Evolutionary conservation across 179 eudicot species (phyloP), one percentile per base, ranked within the genome.

Genomic region (Drosera spatulata): DNA sequence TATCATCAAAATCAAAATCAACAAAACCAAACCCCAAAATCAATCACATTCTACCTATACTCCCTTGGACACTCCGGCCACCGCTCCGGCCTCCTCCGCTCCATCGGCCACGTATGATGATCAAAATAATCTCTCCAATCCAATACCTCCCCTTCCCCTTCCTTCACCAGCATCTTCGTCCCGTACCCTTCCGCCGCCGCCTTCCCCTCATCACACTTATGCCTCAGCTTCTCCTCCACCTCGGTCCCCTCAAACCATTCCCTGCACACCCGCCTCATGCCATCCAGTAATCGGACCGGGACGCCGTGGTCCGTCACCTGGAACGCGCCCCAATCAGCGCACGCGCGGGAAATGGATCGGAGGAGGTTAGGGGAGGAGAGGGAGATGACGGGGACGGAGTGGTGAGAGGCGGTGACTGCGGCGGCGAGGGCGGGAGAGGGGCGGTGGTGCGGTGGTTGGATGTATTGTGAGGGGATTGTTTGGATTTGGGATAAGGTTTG

Each of bases 71-170:
- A 82, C 59, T 72, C 44, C 3, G 99, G 96, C 99, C 99, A 93
- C 2, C 66, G 74, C 6, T 70, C 46, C 0, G 90, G 74, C 75
- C 84, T 61, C 3, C 96, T 77, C 1, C 95, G 74, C 1, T 81
- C 70, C 54, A 80, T 52, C 0, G 99, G 99, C n/a, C 77, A 78
- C 51, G 95, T 86, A 47, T 93, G 96, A 66, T 89, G 99, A 81
- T 93, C 96, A 73, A 82, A 89, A 56, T 84, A 93, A 71, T 93
- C 99, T 45, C 99, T 82, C 99, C 99, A 93, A 70, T 93, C 99
- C 79, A 93, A 80, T 61, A 93, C 90, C 5, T 73, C 50, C 38
- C 84, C 96, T 50, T 86, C 79, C 0, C 62, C 54, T 5, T 75
- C 67, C 3, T 73, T 75, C 33, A 80, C 91, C 48, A 93, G 70